Percentiles rank a stretch among this genome's conserved stretches.
phyloP scores from a whole-genome alignment of 148 eudicot species.

The Pouteria glomerata region DNA sequence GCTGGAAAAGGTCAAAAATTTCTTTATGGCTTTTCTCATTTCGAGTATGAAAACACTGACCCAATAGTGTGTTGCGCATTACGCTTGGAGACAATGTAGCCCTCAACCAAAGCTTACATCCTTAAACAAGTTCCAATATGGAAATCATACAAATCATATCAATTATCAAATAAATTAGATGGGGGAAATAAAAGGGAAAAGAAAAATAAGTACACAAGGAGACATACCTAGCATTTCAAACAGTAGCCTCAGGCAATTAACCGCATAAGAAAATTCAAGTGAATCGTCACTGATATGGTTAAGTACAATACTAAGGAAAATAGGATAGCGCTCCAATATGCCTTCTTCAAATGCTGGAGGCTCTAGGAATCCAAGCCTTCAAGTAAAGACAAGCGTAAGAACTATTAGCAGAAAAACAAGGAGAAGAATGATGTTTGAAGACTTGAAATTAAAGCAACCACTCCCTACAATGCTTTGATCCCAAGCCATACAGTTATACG shows the following conservation, averaged over 20 bases:
- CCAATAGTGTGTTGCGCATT: conserved; percentile 85
- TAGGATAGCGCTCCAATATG: conserved; percentile 84
- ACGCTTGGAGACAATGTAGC: conserved; percentile 89
- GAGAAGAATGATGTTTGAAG: conserved; percentile 12
- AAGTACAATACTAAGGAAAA: conserved; percentile 81
- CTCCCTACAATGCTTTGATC: conserved; percentile 87
- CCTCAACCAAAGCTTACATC: conserved; percentile 93
- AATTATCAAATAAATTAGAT: not conserved
- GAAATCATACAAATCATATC: not conserved
- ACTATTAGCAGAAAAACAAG: conserved; percentile 18
- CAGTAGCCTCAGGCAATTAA: conserved; percentile 85
- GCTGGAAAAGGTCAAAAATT: conserved; percentile 91
- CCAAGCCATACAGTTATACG: conserved; percentile 88
- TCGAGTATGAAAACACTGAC: conserved; percentile 96
- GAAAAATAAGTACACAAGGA: not conserved
- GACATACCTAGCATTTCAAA: conserved; percentile 83
- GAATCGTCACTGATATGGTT: conserved; percentile 98
- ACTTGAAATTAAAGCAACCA: conserved; percentile 18
- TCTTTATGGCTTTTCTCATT: conserved; percentile 95
- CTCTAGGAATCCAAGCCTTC: conserved; percentile 91
- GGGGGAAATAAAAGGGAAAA: not conserved
- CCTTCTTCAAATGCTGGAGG: conserved; percentile 98
- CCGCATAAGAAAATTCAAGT: conserved; percentile 89
- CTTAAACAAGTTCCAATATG: conserved; percentile 30
- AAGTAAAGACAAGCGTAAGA: conserved; percentile 14